A percentile compares a stretch with the other conserved stretches of the same genome.
These are phyloP conservation scores for Alternaria consortialis DNA, from an alignment of 2,329 filamentous ascomycete genomes.

Conservation along the genomic window DNA sequence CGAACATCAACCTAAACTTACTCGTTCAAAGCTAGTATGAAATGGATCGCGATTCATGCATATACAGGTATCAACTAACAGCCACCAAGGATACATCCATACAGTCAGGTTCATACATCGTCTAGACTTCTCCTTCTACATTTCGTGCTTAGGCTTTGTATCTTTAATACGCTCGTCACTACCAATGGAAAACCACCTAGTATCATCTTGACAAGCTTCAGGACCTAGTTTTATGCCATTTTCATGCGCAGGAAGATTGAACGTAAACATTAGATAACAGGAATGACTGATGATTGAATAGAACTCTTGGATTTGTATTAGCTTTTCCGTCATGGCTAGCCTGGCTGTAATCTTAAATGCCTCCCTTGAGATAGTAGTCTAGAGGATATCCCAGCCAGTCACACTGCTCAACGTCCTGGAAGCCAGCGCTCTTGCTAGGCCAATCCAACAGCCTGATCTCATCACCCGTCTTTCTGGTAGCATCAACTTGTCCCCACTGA, in stretches of 20 bases:
- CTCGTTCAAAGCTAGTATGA: background rate
- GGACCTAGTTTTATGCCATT: no score
- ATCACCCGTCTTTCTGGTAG: constrained; percentile 40
- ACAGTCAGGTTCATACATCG: background rate
- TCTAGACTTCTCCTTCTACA: no score
- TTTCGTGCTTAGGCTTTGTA: background rate
- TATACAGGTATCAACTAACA: background rate
- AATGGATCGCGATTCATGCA: background rate
- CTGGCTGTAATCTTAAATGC: constrained; percentile 9
- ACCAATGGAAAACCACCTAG: no score
- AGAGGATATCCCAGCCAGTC: constrained; percentile 46
- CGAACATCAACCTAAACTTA: background rate
- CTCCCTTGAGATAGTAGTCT: constrained; percentile 46
- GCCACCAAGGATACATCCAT: background rate
- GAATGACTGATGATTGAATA: background rate
- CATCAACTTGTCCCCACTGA: constrained; percentile 45
- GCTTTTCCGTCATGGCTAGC: no score
- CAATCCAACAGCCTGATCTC: constrained; percentile 58
- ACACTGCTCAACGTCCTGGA: constrained; percentile 63
- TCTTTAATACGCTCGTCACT: background rate
- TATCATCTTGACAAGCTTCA: no score
- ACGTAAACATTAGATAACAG: no score
- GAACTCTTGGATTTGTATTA: no score
- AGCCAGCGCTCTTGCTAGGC: constrained; percentile 55
- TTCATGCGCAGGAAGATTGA: no score